phyloP scores from a whole-genome alignment of 306 rosid species.

The Rosa persica region DNA sequence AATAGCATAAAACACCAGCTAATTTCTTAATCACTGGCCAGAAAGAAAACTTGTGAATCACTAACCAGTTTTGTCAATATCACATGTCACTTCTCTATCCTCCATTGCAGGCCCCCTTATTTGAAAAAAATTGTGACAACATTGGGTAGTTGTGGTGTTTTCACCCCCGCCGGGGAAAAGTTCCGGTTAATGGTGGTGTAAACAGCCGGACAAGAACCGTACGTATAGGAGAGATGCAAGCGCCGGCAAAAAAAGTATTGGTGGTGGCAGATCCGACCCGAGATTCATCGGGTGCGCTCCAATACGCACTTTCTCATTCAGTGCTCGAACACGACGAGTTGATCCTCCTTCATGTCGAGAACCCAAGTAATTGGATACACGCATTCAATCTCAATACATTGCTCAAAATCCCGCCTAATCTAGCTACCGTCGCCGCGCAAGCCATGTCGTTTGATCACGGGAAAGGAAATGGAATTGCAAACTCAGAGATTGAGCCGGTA shows the following conservation, averaged over 20 bases:
- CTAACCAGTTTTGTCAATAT: not conserved
- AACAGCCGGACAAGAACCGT: not conserved
- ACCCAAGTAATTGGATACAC: constrained; percentile 46
- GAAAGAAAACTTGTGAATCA: constrained; percentile 1
- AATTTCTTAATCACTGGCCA: not conserved
- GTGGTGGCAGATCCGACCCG: constrained; percentile 70
- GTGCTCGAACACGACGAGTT: constrained; percentile 62
- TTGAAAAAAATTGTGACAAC: not conserved
- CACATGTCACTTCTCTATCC: constrained; percentile 5
- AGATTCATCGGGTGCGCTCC: constrained; percentile 65
- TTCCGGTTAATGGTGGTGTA: constrained; percentile 8
- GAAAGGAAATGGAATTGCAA: constrained; percentile 19
- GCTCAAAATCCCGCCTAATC: constrained; percentile 50
- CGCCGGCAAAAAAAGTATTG: constrained; percentile 43
- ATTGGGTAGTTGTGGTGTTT: constrained; percentile 6
- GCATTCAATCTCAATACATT: constrained; percentile 45
- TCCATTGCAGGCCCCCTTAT: constrained; percentile 6
- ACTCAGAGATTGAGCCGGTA: not conserved
- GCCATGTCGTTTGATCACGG: constrained; percentile 5
- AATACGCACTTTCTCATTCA: constrained; percentile 62
- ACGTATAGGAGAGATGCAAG: constrained; percentile 35
- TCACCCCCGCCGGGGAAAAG: not conserved
- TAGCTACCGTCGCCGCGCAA: constrained; percentile 1
- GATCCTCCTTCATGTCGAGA: constrained; percentile 57
- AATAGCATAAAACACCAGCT: constrained; percentile 17